Evolutionary conservation across 2,329 filamentous ascomycete species (phyloP), one percentile per base, ranked within the genome.

Genomic region (Alternaria rosae): DNA sequence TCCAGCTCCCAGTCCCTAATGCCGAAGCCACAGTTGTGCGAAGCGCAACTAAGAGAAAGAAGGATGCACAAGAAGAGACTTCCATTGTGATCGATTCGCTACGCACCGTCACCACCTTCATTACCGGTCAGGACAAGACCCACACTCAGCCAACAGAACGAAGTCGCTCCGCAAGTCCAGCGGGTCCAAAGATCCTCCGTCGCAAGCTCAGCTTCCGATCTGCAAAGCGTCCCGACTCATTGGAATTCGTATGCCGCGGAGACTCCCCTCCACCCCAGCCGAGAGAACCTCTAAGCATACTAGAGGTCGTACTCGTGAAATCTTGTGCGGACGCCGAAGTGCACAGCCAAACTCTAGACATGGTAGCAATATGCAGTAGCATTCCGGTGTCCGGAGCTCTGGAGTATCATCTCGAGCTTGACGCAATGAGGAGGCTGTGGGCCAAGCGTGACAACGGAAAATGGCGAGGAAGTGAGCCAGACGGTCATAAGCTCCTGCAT

Each of bases 271-370:
- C 43, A 47, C 35, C 20, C 9, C 38, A 50, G n/a, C 35, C 32
- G 11, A 26, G 54, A 55, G 67, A 63, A 38, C 64, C 67, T 3
- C 28, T 75, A 32, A 69, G 61, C 26, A 66, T 64, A 2, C 54
- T 75, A 11, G 71, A 75, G 17, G 61, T 75, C 15, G 65, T 70
- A 3, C 62, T 75, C 8, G 70, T 74, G 12, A 75, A 74, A 54
- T 61, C 67, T 17, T 66, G 23, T 20, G 50, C 64, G 3, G 45
- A 57, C 20, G 64, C 64, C 2, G 58, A 69, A 54, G 65, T 75
- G 1, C 56, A 70, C 17, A 63, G 58, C 12, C 67, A 73, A 30
- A 64, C 55, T 5, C 57, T 75, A 7, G 63, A 61, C 6, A 56
- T 71, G n/a, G 51, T 75, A 28, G 57, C 66, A 11, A 51, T 58